A percentile compares a stretch with the other conserved stretches of the same genome.
Conservation (phyloP, 176 grass and related monocot genomes). For the Eleusine indica region DNA sequence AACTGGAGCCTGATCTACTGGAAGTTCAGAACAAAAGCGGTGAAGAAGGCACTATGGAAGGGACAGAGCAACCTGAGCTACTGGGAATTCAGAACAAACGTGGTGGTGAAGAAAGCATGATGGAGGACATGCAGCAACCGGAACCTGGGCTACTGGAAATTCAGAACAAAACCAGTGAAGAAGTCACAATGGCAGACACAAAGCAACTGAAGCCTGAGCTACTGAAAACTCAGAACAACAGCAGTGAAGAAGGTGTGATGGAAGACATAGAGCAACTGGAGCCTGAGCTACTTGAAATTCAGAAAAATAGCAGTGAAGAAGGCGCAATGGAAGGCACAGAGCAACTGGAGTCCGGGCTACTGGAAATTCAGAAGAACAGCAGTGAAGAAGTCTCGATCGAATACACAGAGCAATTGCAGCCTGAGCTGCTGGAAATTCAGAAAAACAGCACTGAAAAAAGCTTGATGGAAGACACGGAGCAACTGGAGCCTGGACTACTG, state of each 20-base stretch:
- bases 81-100: too few relatives aligned
- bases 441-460: not conserved
- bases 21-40: not conserved
- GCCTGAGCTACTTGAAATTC: not conserved
- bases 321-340: not conserved
- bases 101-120: too few relatives aligned
- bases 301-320: slow-evolving; percentile 1
- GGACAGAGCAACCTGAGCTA: not conserved
- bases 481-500: slow-evolving; percentile 20
- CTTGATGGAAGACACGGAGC: not conserved
- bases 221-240: slow-evolving; percentile 17
- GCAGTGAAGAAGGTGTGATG: not conserved
- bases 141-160: not conserved
- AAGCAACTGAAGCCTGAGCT: slow-evolving; percentile 20
- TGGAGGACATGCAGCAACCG: too few relatives aligned
- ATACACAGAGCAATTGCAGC: not conserved
- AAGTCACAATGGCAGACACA: not conserved
- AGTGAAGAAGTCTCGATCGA: not conserved
- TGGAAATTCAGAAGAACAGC: slow-evolving; percentile 21
- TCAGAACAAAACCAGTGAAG: not conserved
- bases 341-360: slow-evolving; percentile 24
- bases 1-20: not conserved
- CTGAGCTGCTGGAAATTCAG: not conserved
- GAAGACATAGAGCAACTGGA: not conserved
- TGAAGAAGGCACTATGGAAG: not conserved